Percentiles rank a stretch among this genome's conserved stretches.
Evolutionary conservation across 495 filamentous ascomycete genomes (phyloP).

Genomic region (Aspergillus steynii): DNA sequence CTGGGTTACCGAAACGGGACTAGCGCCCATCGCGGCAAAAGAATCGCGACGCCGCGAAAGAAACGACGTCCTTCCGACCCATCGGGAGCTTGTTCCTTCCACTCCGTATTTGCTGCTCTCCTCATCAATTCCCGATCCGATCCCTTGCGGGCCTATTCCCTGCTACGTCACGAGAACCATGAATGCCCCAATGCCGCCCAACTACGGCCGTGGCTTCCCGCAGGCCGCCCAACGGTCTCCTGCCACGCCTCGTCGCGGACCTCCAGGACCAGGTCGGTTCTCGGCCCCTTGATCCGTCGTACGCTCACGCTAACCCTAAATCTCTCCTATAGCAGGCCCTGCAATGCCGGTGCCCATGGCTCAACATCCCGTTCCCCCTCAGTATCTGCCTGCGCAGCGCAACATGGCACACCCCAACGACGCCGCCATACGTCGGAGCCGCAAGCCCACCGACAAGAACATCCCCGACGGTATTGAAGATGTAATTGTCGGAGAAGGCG

Average conservation of each 20-base stretch:
- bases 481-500: slow-evolving; percentile 74
- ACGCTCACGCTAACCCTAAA: slow-evolving; percentile 12
- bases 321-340: slow-evolving; percentile 19
- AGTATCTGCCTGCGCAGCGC: slow-evolving; percentile 46
- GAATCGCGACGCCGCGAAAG: slow-evolving; percentile 36
- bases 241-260: slow-evolving; percentile 48
- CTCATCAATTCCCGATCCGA: background rate
- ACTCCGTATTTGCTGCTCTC: background rate
- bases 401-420: slow-evolving; percentile 42
- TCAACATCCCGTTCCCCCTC: slow-evolving; percentile 42
- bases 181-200: slow-evolving; percentile 47
- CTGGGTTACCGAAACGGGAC: slow-evolving; percentile 31
- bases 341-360: slow-evolving; percentile 42
- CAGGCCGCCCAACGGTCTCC: slow-evolving; percentile 45
- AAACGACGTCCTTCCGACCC: slow-evolving; percentile 4
- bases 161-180: slow-evolving; percentile 26
- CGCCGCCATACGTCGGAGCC: slow-evolving; percentile 69
- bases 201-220: slow-evolving; percentile 46
- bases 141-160: slow-evolving; percentile 11
- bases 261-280: slow-evolving; percentile 39
- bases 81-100: slow-evolving; percentile 3
- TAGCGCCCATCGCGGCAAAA: slow-evolving; percentile 41
- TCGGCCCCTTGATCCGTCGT: slow-evolving; percentile 6
- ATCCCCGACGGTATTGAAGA: slow-evolving; percentile 89
- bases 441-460: slow-evolving; percentile 90